Percentiles rank a stretch among this genome's conserved stretches.
Evolutionary conservation across 352 stramenopile species (phyloP).

Genomic region (Pythium graminicola): DNA sequence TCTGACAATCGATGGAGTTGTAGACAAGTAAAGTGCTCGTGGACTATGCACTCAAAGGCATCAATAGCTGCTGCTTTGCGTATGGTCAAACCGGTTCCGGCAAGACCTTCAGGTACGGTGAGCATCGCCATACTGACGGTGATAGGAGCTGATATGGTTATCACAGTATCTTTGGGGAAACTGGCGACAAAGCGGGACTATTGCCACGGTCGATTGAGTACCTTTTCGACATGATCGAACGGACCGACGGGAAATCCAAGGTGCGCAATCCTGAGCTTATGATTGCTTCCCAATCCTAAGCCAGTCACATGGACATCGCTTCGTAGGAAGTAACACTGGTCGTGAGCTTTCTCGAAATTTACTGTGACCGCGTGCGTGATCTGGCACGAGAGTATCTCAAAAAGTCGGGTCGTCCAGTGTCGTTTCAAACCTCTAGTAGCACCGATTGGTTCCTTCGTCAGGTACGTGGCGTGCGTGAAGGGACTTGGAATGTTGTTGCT

Average conservation of each 20-base stretch:
- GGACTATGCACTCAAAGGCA: slow-evolving; percentile 87
- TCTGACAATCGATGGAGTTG: background rate
- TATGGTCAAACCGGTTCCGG: slow-evolving; percentile 86
- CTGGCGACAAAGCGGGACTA: slow-evolving; percentile 75
- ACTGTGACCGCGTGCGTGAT: slow-evolving; percentile 90
- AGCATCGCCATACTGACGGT: too few relatives aligned
- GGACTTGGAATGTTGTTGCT: background rate
- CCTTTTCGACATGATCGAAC: slow-evolving; percentile 81
- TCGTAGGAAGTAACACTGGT: slow-evolving; percentile 76
- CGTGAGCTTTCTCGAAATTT: slow-evolving; percentile 92
- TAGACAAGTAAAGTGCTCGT: slow-evolving; percentile 83
- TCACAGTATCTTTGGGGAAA: slow-evolving; percentile 87
- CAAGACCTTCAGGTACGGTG: slow-evolving; percentile 75
- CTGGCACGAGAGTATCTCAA: slow-evolving; percentile 85
- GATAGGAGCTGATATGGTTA: too few relatives aligned
- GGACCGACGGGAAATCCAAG: slow-evolving; percentile 52
- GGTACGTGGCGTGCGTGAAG: slow-evolving; percentile 20
- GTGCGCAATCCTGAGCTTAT: slow-evolving; percentile 10
- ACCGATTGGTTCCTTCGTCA: slow-evolving; percentile 80
- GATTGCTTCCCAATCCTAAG: too few relatives aligned
- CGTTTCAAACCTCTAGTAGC: slow-evolving; percentile 73
- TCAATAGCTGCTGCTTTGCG: slow-evolving; percentile 93
- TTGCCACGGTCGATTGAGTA: slow-evolving; percentile 87
- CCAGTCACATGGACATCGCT: too few relatives aligned
- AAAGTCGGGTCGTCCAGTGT: slow-evolving; percentile 55